Base-by-base conservation (phyloP, 176 grass and related monocot species). In the Bolboschoenus planiculmis region DNA sequence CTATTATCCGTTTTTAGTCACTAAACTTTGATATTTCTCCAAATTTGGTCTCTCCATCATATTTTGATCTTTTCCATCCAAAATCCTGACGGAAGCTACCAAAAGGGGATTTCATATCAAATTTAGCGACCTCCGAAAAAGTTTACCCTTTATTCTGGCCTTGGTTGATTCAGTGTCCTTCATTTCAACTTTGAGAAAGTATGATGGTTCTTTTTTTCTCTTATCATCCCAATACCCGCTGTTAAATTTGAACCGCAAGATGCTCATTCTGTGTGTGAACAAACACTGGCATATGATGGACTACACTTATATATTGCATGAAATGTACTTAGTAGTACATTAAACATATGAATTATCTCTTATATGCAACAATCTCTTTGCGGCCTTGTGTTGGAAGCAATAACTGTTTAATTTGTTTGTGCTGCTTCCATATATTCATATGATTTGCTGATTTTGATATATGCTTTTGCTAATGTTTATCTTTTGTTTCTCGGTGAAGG, bases 401-500 rank as follows among this genome's bases (percentile, higher is more conserved):
- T 40, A 42, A 40, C 15, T 65, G 11, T 36, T 18, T 35, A 33
- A 33, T 35, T 34, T 34, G 4, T 36, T 33, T 65, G 7, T 65
- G 61, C 20, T 70, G 20, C 33, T 71, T 71, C 36, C n/a, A 71
- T 20, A 6, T 66, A 66, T 20, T 70, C 9, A 5, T 46, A 27
- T 15, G 1, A 15, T 73, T 73, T 73, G 40, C 68, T 46, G 37
- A 27, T 27, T 44, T 39, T 74, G 23, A 26, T 26, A 44, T n/a
- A 34, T 36, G 0, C 21, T n/a, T 74, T 47, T 70, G 37, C 26
- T 76, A 76, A 76, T 31, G 42, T 51, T 20, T 10, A 76, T 76
- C 42, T 51, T 76, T 30, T 31, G 4, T 76, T 30, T 76, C 4
- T 75, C 37, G 71, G 3, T 83, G 20, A 72, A 99, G 93, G 93